Evolutionary conservation across 1,284 basidiomycete genomes (phyloP).

Genomic region (Neolentinus lepideus): DNA sequence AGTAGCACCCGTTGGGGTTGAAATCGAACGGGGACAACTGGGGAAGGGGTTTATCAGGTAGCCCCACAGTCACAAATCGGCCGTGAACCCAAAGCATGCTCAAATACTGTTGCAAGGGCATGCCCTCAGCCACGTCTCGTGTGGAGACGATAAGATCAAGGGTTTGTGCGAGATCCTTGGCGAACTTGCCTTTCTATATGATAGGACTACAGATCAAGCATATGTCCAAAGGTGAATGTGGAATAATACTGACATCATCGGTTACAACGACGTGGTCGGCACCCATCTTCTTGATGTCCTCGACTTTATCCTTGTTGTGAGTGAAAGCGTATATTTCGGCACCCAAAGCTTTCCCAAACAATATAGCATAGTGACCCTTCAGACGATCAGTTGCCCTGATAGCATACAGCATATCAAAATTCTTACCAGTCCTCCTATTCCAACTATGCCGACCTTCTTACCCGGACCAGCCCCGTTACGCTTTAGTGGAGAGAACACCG

Average conservation of each 20-base stretch:
- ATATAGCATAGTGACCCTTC: constrained; percentile 36
- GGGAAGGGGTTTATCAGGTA: constrained; percentile 41
- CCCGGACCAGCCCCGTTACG: constrained; percentile 56
- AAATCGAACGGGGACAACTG: constrained; percentile 27
- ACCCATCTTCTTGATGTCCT: constrained; percentile 60
- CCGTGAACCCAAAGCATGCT: constrained; percentile 45
- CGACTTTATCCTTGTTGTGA: constrained; percentile 51
- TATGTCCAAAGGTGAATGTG: too few species aligned
- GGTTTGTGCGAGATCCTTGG: constrained; percentile 31
- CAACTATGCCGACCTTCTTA: constrained; percentile 62
- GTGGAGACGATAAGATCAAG: constrained; percentile 62
- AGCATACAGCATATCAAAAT: constrained; percentile 10
- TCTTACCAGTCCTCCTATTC: constrained; percentile 52
- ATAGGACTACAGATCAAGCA: neutral
- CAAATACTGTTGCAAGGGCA: constrained; percentile 30
- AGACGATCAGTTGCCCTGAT: constrained; percentile 12
- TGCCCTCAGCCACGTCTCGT: constrained; percentile 21
- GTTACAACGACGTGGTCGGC: constrained; percentile 47
- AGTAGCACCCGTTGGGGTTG: constrained; percentile 28
- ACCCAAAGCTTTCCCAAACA: constrained; percentile 43
- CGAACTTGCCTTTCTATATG: constrained; percentile 24
- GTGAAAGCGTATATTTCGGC: constrained; percentile 54
- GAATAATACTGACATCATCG: constrained; percentile 25
- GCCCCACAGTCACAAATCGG: constrained; percentile 45
- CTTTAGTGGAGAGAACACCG: constrained; percentile 59